Evolutionary conservation across 2,329 filamentous ascomycete genomes (phyloP).

Genomic region (Thermothelomyces thermophilus): DNA sequence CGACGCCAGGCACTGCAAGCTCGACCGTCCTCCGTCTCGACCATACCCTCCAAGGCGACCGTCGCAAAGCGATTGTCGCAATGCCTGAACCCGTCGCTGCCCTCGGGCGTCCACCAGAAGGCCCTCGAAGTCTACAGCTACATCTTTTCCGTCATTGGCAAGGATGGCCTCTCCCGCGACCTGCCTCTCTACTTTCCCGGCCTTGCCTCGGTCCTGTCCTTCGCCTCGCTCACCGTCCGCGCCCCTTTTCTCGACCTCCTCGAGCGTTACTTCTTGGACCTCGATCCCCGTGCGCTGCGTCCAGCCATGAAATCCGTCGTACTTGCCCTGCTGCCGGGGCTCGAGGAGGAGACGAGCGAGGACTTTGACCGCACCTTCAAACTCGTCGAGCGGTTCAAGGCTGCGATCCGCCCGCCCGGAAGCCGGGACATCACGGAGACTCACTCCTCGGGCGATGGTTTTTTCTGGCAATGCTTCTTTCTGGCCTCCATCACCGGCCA

Average conservation of each 20-base stretch:
- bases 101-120: slow-evolving; percentile 96
- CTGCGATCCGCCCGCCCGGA: slow-evolving; percentile 51
- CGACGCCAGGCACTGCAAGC: slow-evolving; percentile 81
- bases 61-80: slow-evolving; percentile 90
- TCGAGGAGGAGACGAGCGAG: slow-evolving; percentile 95
- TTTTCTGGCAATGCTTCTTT: slow-evolving; percentile 98
- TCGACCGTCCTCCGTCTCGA: slow-evolving; percentile 62
- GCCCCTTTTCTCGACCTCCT: slow-evolving; percentile 78
- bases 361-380: slow-evolving; percentile 86
- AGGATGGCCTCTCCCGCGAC: slow-evolving; percentile 71
- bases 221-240: slow-evolving; percentile 86
- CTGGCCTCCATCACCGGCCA: slow-evolving; percentile 86
- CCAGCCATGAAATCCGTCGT: slow-evolving; percentile 88
- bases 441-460: slow-evolving; percentile 64
- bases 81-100: slow-evolving; percentile 86
- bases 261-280: slow-evolving; percentile 68
- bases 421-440: slow-evolving; percentile 45
- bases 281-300: slow-evolving; percentile 65
- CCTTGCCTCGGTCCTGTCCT: slow-evolving; percentile 80
- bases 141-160: slow-evolving; percentile 80
- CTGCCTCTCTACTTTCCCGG: slow-evolving; percentile 85
- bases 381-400: slow-evolving; percentile 71
- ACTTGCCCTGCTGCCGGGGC: slow-evolving; percentile 77
- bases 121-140: slow-evolving; percentile 88
- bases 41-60: slow-evolving; percentile 73